phyloP scores from a whole-genome alignment of 305 asterid species.

The Fraxinus baroniana region DNA sequence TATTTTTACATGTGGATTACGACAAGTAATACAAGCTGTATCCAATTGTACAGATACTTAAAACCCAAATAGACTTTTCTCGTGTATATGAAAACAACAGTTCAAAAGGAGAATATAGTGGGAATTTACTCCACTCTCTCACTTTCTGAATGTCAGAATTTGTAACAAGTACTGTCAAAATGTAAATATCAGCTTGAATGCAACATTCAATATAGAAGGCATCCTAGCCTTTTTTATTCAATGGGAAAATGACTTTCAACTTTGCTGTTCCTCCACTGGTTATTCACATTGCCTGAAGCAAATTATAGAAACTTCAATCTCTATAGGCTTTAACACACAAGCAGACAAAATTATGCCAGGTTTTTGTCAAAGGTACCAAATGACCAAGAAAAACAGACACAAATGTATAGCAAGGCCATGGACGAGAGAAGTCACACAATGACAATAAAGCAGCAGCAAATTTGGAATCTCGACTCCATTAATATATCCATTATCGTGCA shows the following conservation, averaged over 20 bases:
- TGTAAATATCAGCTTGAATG: background rate
- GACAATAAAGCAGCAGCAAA: background rate
- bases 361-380: background rate
- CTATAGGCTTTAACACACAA: background rate
- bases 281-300: background rate
- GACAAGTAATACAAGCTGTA: too few species aligned
- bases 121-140: background rate
- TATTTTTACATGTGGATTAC: too few species aligned
- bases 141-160: too few species aligned
- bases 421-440: background rate
- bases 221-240: background rate
- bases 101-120: background rate
- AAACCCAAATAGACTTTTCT: too few species aligned
- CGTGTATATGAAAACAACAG: too few species aligned
- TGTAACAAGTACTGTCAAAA: too few species aligned
- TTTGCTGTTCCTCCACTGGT: background rate
- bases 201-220: background rate
- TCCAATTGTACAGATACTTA: too few species aligned
- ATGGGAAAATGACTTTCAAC: background rate
- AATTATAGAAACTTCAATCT: background rate
- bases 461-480: background rate
- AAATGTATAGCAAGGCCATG: background rate
- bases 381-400: background rate
- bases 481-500: constrained; percentile 13
- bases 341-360: background rate